A percentile compares a stretch with the other conserved stretches of the same genome.
Conservation (phyloP, 768 basidiomycete species). For the Crassisporium funariophilum region DNA sequence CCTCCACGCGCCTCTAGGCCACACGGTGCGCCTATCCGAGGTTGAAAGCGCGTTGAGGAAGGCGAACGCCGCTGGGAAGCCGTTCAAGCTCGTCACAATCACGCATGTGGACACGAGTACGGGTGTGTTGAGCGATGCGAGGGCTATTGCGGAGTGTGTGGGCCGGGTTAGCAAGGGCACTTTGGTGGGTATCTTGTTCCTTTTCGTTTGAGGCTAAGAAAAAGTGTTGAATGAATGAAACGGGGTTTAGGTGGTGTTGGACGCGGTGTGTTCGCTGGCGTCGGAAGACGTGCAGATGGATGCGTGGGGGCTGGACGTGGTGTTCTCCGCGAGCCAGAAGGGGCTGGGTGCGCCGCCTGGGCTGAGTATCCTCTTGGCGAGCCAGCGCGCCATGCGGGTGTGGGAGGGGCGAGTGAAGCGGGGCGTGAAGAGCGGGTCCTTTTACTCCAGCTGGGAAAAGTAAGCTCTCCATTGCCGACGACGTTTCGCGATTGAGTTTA, state of each 20-base stretch:
- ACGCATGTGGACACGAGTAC: constrained; percentile 91
- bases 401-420: constrained; percentile 16
- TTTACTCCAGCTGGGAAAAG: constrained; percentile 88
- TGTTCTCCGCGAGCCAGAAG: constrained; percentile 81
- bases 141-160: constrained; percentile 67
- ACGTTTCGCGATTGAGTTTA: constrained; percentile 1
- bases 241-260: constrained; percentile 69
- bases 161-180: constrained; percentile 77
- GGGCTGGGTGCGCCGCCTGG: constrained; percentile 88
- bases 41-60: constrained; percentile 58
- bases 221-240: too few species aligned
- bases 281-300: constrained; percentile 91
- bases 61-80: constrained; percentile 44
- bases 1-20: constrained; percentile 70
- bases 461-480: constrained; percentile 24
- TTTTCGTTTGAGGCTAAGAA: too few species aligned
- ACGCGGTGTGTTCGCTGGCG: constrained; percentile 92
- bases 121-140: constrained; percentile 79
- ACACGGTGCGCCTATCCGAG: constrained; percentile 52
- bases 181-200: constrained; percentile 55
- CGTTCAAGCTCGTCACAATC: constrained; percentile 81
- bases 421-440: constrained; percentile 40
- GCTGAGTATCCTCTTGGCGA: constrained; percentile 76
- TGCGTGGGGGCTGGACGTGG: constrained; percentile 83
- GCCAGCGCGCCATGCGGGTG: constrained; percentile 68